Evolutionary conservation across 345 rosid genomes (phyloP), one percentile per base, ranked within the genome.

Genomic region (Pistacia vera): DNA sequence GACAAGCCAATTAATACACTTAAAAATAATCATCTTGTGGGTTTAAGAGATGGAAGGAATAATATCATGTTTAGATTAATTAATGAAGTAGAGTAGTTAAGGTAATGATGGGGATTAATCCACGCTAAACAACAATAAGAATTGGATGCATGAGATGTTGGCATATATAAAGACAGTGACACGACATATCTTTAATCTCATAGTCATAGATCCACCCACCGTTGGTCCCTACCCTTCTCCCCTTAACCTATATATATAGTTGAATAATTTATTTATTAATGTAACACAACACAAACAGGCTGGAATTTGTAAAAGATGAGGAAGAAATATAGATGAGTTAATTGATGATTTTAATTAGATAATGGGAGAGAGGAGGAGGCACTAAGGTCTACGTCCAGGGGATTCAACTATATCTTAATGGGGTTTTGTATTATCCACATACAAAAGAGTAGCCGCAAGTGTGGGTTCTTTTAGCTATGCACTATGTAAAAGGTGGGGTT

Each of bases 361-460:
- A 49, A 11, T 49, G 17, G 18, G 18, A 54, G 80, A 58, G 87
- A 80, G 69, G 70, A 76, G 80, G 76, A 75, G n/a, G 57, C 57
- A 54, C 86, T 81, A 58, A 79, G 71, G 92, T 87, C 90, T 46
- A 74, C 33, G 81, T 89, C n/a, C 86, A 87, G 87, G 87, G 73
- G 89, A 89, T 89, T 87, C 88, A 82, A 84, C 78, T 55, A n/a
- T 77, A 83, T n/a, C 87, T 79, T 55, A 58, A 65, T 30, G 18
- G 36, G 14, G 59, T 38, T 13, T 72, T 78, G 80, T 48, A 61
- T n/a, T 72, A 79, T 81, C 85, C 78, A 82, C 84, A 70, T 78
- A 54, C 46, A 77, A 78, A 73, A 63, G 70, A 59, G 63, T 33
- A 67, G 75, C 79, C 75, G 59, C 85, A 52, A 33, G 16, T 5